Conservation (phyloP, 108 stramenopile species). For the Fistulifera solaris region DNA sequence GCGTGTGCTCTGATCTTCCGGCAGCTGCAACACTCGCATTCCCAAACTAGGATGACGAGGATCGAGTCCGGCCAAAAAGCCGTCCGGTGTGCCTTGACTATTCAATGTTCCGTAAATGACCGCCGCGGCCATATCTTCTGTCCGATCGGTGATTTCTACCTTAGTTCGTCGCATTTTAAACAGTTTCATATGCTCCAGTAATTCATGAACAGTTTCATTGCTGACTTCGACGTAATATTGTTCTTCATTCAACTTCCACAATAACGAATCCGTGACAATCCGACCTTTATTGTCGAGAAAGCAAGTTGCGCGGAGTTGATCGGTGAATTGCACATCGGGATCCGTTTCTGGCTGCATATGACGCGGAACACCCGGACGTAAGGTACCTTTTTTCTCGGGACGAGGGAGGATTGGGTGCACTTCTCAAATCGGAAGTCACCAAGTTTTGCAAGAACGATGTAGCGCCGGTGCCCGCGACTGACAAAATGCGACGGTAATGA, state of each 20-base stretch:
- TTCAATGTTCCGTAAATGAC: conserved; percentile 75
- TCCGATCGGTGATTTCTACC: conserved; percentile 44
- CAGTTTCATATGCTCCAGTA: conserved; percentile 53
- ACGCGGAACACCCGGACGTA: neutral
- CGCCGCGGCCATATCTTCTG: conserved; percentile 47
- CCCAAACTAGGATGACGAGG: conserved; percentile 80
- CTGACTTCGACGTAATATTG: conserved; percentile 75
- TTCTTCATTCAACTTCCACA: conserved; percentile 61
- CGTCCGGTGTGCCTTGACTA: conserved; percentile 36
- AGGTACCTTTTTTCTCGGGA: conserved; percentile 6
- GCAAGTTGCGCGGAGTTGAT: conserved; percentile 50
- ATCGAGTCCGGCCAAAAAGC: conserved; percentile 64
- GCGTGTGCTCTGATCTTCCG: conserved; percentile 10
- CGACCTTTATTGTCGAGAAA: conserved; percentile 80
- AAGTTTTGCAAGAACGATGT: conserved; percentile 69
- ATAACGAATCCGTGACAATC: conserved; percentile 67
- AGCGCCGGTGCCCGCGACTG: conserved; percentile 57
- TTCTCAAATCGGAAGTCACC: conserved; percentile 56
- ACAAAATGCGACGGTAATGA: conserved; percentile 51
- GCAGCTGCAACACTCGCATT: conserved; percentile 51
- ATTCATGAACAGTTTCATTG: conserved; percentile 32
- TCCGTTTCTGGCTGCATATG: conserved; percentile 5
- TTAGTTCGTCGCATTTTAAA: conserved; percentile 66
- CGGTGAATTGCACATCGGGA: conserved; percentile 43
- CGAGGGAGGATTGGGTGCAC: conserved; percentile 39